phyloP scores from a whole-genome alignment of 202 grass and related monocot genomes.

The Zizania palustris region DNA sequence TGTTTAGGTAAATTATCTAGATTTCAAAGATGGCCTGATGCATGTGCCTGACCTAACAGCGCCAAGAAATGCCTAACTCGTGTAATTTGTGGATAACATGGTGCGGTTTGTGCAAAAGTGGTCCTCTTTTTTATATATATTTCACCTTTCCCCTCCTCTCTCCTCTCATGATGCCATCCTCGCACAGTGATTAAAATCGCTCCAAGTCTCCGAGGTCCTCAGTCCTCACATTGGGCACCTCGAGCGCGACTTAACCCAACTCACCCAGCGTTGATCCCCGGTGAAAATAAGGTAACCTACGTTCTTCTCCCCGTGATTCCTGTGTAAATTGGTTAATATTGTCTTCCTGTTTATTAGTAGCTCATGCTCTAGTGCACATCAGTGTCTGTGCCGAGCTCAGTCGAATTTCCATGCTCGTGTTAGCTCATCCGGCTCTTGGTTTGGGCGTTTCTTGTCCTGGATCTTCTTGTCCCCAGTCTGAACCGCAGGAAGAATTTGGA shows the following conservation, averaged over 20 bases:
- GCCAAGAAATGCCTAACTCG: neutral
- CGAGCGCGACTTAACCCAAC: conserved; percentile 10
- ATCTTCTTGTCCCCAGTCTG: neutral
- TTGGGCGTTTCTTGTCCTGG: neutral
- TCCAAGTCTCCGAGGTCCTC: neutral
- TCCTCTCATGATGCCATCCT: neutral
- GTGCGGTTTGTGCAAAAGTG: neutral
- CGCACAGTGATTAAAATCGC: neutral
- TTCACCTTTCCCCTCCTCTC: conserved; percentile 42
- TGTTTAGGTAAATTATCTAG: too few species aligned
- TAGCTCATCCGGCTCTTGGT: conserved; percentile 26
- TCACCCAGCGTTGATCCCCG: conserved; percentile 13
- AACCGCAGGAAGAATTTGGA: neutral
- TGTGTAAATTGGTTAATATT: neutral
- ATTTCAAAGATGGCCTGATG: neutral
- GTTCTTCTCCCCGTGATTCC: conserved; percentile 5
- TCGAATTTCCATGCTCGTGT: neutral
- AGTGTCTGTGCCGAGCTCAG: neutral
- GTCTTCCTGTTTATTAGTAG: neutral
- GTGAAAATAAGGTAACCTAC: conserved; percentile 40
- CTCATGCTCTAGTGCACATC: neutral
- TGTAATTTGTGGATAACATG: neutral
- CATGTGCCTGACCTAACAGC: neutral
- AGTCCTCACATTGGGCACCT: neutral
- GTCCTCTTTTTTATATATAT: conserved; percentile 4